phyloP scores from a whole-genome alignment of 441 rosid species.

The Mallotus japonicus region DNA sequence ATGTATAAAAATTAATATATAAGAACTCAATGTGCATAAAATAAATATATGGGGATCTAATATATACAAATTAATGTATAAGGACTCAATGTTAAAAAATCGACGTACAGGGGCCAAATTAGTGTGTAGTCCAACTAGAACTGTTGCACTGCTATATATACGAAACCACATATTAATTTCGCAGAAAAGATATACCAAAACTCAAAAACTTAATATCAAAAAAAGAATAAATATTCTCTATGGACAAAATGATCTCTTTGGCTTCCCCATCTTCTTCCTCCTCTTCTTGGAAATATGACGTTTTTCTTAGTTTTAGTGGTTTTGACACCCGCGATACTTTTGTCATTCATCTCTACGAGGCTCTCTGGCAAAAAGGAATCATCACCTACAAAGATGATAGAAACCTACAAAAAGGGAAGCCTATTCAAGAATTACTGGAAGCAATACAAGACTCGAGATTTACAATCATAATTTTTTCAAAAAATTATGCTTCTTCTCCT shows the following conservation, averaged over 20 bases:
- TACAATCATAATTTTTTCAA: constrained; percentile 25
- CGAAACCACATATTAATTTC: too few relatives aligned
- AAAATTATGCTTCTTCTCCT: background rate
- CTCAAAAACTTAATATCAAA: too few relatives aligned
- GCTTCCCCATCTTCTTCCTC: background rate
- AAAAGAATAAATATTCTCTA: background rate
- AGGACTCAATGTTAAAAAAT: too few relatives aligned
- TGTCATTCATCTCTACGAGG: background rate
- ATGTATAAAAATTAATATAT: too few relatives aligned
- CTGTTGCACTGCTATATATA: too few relatives aligned
- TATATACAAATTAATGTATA: too few relatives aligned
- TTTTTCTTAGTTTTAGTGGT: constrained; percentile 16
- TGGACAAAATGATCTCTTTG: background rate
- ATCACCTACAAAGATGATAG: constrained; percentile 10
- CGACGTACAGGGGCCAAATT: too few relatives aligned
- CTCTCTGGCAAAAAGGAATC: constrained; percentile 8
- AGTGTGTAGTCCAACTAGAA: too few relatives aligned
- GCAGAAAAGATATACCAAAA: too few relatives aligned
- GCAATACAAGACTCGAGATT: constrained; percentile 28
- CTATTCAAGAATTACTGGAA: constrained; percentile 8
- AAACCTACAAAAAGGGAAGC: constrained; percentile 3
- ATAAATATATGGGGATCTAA: too few relatives aligned
- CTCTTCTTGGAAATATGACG: background rate
- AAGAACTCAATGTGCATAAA: too few relatives aligned
- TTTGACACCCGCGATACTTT: constrained; percentile 5